Conservation (phyloP, 331 rosid species). For the Prunus yedoensis region DNA sequence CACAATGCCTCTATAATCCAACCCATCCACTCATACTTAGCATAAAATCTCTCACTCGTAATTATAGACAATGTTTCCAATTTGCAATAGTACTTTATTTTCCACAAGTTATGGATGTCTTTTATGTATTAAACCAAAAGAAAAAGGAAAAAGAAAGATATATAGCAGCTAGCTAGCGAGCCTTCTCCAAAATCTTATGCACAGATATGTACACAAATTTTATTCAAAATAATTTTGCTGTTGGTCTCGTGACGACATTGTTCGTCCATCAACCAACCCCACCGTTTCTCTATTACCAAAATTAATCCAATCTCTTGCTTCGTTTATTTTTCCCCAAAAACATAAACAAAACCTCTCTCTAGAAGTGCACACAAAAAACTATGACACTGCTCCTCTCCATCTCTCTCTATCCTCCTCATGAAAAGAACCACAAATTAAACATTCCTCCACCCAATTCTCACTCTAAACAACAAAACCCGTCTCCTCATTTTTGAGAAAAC, state of each 20-base stretch:
- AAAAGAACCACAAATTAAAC: not conserved
- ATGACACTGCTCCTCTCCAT: constrained; percentile 23
- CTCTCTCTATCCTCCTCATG: not conserved
- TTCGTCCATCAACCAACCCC: constrained; percentile 3
- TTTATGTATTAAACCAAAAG: too few species aligned
- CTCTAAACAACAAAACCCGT: not conserved
- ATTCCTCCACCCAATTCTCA: too few species aligned
- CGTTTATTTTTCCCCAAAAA: not conserved
- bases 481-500: not conserved
- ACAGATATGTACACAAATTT: constrained; percentile 9
- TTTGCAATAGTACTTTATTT: too few species aligned
- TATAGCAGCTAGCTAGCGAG: not conserved
- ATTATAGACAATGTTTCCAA: not conserved
- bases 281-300: not conserved
- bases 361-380: constrained; percentile 29
- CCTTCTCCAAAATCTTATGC: too few species aligned
- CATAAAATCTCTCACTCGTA: not conserved
- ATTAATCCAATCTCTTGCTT: not conserved
- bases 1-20: constrained; percentile 6
- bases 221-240: not conserved
- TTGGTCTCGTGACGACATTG: constrained; percentile 10
- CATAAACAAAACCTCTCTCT: not conserved
- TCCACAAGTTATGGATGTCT: too few species aligned
- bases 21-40: not conserved
- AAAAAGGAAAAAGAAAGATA: not conserved